These are phyloP conservation scores for Blumeria hordei DNA, from an alignment of 2,329 filamentous ascomycete species.

Conservation along the genomic window DNA sequence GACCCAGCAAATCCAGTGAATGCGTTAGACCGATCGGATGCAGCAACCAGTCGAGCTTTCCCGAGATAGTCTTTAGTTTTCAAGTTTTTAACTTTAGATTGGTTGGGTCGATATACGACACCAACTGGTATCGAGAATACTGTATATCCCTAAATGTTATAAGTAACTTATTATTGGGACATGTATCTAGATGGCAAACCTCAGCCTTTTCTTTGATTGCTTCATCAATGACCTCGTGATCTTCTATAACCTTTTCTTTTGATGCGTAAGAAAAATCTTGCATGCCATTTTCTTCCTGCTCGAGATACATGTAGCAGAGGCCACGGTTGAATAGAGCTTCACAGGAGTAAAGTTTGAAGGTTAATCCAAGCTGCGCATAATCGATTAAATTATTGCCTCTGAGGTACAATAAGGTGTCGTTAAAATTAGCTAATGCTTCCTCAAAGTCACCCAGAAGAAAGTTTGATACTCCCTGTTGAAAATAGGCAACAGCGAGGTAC, in stretches of 20 bases:
- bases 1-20: conserved; percentile 63
- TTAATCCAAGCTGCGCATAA: conserved; percentile 82
- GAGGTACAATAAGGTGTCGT: conserved; percentile 85
- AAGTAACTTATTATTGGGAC: conserved; percentile 3
- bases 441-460: conserved; percentile 94
- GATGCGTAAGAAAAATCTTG: conserved; percentile 76
- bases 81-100: conserved; percentile 93
- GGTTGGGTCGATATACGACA: conserved; percentile 83
- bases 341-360: conserved; percentile 93
- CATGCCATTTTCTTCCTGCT: conserved; percentile 74
- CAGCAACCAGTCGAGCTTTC: conserved; percentile 80
- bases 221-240: conserved; percentile 95
- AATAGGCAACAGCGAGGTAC: conserved; percentile 92
- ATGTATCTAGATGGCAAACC: conserved; percentile 23
- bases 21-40: conserved; percentile 55
- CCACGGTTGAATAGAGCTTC: conserved; percentile 95
- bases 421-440: conserved; percentile 93
- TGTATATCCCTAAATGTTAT: conserved; percentile 52
- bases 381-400: conserved; percentile 94
- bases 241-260: conserved; percentile 87
- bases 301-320: conserved; percentile 88
- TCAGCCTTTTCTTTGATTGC: conserved; percentile 84
- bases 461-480: conserved; percentile 95
- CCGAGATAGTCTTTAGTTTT: conserved; percentile 96
- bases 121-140: conserved; percentile 97